Conservation (phyloP, 2,329 filamentous ascomycete species). For the Chaetomium globosum region DNA sequence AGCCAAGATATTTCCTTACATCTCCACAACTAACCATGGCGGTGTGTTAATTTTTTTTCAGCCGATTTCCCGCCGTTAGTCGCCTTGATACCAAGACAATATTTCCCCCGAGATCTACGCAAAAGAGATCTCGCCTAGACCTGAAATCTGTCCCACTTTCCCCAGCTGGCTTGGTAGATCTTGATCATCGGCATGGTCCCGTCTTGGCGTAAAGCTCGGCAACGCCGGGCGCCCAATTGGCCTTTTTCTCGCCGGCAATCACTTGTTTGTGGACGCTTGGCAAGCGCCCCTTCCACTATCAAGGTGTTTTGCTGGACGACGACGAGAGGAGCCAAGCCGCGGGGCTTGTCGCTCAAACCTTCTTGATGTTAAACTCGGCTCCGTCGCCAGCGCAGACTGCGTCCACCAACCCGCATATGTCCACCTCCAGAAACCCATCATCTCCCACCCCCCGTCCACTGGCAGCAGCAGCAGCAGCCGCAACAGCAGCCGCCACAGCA, state of each 20-base stretch:
- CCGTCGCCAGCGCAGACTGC: conserved; percentile 23
- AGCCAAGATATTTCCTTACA: neutral
- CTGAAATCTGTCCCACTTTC: conserved; percentile 12
- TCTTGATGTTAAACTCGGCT: conserved; percentile 29
- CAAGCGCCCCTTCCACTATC: neutral
- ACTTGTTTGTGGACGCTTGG: neutral
- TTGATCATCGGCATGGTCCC: conserved; percentile 30
- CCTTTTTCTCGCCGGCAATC: neutral
- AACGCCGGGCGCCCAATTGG: conserved; percentile 14
- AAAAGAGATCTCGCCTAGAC: conserved; percentile 9
- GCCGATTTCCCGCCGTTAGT: neutral
- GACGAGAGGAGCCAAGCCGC: neutral
- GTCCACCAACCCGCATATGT: conserved; percentile 37
- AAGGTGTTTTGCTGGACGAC: conserved; percentile 5
- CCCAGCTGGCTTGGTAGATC: conserved; percentile 28
- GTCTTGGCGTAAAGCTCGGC: conserved; percentile 29
- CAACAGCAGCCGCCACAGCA: neutral
- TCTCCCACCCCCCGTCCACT: neutral
- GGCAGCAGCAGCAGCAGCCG: neutral
- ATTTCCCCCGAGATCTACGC: neutral
- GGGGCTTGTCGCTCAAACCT: conserved; percentile 9
- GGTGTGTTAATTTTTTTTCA: neutral
- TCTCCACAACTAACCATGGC: neutral
- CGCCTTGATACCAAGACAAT: neutral
- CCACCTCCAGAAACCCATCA: conserved; percentile 32